Evolutionary conservation across 78 protist genomes (phyloP), one percentile per base, ranked within the genome.

Genomic region (Carpediemonas membranifera): DNA sequence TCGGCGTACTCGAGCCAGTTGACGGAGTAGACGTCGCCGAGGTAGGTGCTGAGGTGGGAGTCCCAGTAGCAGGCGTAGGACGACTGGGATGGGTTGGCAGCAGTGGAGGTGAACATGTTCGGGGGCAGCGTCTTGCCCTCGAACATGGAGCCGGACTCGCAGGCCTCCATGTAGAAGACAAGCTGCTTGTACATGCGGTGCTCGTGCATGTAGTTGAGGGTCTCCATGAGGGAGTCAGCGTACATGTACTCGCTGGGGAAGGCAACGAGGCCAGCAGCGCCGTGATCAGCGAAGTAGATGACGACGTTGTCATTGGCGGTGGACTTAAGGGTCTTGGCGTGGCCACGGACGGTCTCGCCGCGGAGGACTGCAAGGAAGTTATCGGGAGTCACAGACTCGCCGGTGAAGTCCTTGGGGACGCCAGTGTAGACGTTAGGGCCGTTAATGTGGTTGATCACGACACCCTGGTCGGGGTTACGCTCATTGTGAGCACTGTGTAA

Each of bases 131-230:
- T n/a, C 66, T 51, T 34, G 50, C 65, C 73, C 25, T 0, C 0
- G 69, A 68, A 77, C 76, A 77, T 68, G 31, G 81, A 77, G 39
- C 81, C 81, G 30, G 73, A 58, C 35, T 77, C 58, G 70, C 81
- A 77, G 37, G 81, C 81, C 52, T 77, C 81, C 18, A 68, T 41
- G 60, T 77, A 68, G 43, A 57, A 9, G 43, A 77, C 41, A 60
- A 77, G 35, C 52, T 41, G 21, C 28, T 37, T 51, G 39, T 52
- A 73, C 61, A 3, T 0, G 36, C 53, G 15, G 36, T 27, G 30
- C 21, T 7, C 55, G 62, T 53, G 53, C 79, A 65, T 74, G 31
- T 50, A 25, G 27, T 52, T 24, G 36, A 74, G 28, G 5, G 79
- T 44, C 21, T 28, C 25, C 13, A 47, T 3, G 7, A 74, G 52